phyloP scores from a whole-genome alignment of 805 yeast species.

The Metschnikowia rubicola region DNA sequence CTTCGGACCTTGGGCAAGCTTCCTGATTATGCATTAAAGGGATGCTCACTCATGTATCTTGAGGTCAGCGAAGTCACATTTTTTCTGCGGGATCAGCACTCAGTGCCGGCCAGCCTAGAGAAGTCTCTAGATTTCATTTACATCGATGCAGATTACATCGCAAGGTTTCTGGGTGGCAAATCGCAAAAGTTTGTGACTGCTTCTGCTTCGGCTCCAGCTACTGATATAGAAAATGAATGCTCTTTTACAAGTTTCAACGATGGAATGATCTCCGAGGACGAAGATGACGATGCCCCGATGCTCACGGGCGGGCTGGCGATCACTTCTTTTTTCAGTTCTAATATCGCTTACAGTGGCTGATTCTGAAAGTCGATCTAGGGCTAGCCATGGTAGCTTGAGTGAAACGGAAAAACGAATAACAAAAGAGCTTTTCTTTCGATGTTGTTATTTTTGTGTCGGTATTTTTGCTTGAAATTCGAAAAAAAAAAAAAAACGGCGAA shows the following conservation, averaged over 20 bases:
- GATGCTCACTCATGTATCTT: slow-evolving; percentile 22
- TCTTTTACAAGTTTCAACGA: background rate
- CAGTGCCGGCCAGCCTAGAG: slow-evolving; percentile 19
- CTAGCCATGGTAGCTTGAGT: too few relatives aligned
- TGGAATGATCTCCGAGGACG: slow-evolving; percentile 7
- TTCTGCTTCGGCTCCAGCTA: too few relatives aligned
- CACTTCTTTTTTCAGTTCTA: too few relatives aligned
- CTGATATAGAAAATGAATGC: background rate
- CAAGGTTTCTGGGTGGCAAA: slow-evolving; percentile 1
- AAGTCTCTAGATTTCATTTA: slow-evolving; percentile 24
- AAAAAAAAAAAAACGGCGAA: too few relatives aligned
- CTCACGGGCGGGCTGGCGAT: background rate
- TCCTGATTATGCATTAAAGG: background rate
- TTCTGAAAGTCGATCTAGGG: too few relatives aligned
- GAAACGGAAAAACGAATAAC: too few relatives aligned
- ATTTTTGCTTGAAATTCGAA: too few relatives aligned
- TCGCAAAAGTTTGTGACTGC: background rate
- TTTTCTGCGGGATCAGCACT: slow-evolving; percentile 31
- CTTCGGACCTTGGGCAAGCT: background rate
- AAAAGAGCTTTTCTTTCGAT: too few relatives aligned
- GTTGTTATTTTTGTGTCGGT: too few relatives aligned
- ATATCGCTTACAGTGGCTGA: too few relatives aligned
- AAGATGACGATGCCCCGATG: slow-evolving; percentile 1
- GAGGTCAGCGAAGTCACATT: slow-evolving; percentile 29
- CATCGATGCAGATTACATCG: slow-evolving; percentile 16